Base-by-base conservation (phyloP, 495 filamentous ascomycete species). In the Aeminium ludgeri region DNA sequence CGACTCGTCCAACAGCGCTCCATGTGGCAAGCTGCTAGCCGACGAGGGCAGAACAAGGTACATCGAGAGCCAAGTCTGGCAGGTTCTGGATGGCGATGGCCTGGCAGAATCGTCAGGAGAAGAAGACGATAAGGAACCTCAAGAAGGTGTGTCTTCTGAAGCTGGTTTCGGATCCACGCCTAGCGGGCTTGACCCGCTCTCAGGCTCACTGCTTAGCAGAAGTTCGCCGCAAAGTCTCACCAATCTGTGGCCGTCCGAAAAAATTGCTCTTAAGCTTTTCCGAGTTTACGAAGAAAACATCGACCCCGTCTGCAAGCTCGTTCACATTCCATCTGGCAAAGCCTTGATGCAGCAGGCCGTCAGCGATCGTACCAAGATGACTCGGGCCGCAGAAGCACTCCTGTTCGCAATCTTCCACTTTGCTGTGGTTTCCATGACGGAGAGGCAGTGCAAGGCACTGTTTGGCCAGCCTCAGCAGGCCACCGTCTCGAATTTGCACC, bases 351-450 rank as follows among this genome's bases (percentile, higher is more conserved):
- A 48, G 30, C 41, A 43, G 20, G 45, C 49, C 6, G 46, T 46
- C 1, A 27, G 36, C n/a, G 39, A 52, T 27, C 45, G 46, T 3
- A 44, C 42, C 30, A 36, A 10, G 4, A 36, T 39, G 0, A 36
- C 48, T 2, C 46, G 44, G 35, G 29, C 45, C 19, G 40, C 38
- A 10, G 52, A 55, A 20, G 52, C 51, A 10, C 34, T 55, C 20
- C 29, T 55, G 12, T 55, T 49, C 33, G 40, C 45, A 19, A 39
- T 49, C 3, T 55, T 51, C 29, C 46, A 48, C 31, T 48, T 50
- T 25, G 49, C 49, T 13, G 31, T 48, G 10, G 23, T 36, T 1
- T 30, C 42, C 3, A 38, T 52, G 34, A 37, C 18, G 6, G 45
- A 51, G 3, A 42, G 43, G 11, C 44, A 55, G 23, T 52, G 49